Base-by-base conservation (phyloP, 306 rosid species). In the Alnus glutinosa region DNA sequence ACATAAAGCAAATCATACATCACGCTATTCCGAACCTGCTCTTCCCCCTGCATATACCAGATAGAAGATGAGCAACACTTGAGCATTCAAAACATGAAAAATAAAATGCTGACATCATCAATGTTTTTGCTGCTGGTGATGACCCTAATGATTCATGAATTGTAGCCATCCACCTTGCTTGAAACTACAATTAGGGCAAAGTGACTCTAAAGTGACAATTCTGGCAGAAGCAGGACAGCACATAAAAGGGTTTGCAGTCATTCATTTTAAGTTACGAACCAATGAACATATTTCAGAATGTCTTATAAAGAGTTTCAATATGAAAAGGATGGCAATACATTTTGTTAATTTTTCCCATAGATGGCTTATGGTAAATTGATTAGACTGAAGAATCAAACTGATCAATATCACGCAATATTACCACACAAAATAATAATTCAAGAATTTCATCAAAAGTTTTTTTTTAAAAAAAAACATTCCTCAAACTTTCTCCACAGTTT, bases 1-100 rank as follows among this genome's bases (percentile, higher is more conserved):
- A 92, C 92, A 84, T 85, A 95, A 80, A 95, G 96, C 87, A 95
- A 84, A 86, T 92, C 93, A 76, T 84, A 84, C 97, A 92, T 92
- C 86, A 73, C 52, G 16, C 96, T 90, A 78, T 95, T 95, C 75
- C 98, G 89, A 59, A 70, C 75, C 74, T 80, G 85, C 85, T 95
- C 98, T 84, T 88, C 98, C 50, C 71, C 92, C 98, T 95, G 92
- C 90, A 84, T 59, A 80, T 32, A 71, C 82, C 83, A 80, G 71
- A 68, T 74, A 55, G 55, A 81, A 63, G 61, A 81, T 84, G n/a
- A 50, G 67, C 76, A 69, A 9, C 48, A 30, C 12, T 69, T 80
- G 37, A 85, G 80, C 81, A 77, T 78, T 49, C 34, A 73, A 52
- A 44, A 54, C 32, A 55, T 18, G 4, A 79, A 49, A 83, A 78